These are phyloP conservation scores for Melampsora larici-populina DNA, from an alignment of 1,284 basidiomycete genomes.

Conservation along the genomic window DNA sequence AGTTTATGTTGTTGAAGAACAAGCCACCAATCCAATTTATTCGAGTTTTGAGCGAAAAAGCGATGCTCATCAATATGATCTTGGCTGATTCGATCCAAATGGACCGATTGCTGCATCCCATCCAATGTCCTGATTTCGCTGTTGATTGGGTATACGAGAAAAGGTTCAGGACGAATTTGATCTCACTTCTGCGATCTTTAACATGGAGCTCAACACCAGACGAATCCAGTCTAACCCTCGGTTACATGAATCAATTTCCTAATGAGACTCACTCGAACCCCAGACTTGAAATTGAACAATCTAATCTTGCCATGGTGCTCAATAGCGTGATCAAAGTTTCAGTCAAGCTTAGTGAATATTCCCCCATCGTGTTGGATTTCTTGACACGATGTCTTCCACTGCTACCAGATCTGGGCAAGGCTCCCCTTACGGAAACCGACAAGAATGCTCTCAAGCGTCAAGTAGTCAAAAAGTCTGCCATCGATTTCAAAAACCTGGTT, in stretches of 20 bases:
- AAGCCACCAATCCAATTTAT: not conserved
- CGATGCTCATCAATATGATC: constrained; percentile 1
- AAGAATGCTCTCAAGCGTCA: not conserved
- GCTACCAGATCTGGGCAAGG: constrained; percentile 3
- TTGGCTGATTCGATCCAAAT: not conserved
- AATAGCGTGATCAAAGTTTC: not conserved
- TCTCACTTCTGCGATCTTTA: not conserved
- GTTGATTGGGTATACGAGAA: constrained; percentile 3
- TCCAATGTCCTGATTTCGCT: constrained; percentile 1
- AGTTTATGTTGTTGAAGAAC: not conserved
- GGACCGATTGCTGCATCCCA: not conserved
- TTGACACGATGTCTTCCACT: constrained; percentile 1
- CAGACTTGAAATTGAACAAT: not conserved
- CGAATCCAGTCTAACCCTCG: not conserved
- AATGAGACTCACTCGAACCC: not conserved
- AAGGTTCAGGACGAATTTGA: not conserved
- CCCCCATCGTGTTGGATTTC: not conserved
- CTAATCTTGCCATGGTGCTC: not conserved
- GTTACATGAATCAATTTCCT: not conserved
- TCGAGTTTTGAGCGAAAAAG: constrained; percentile 4
- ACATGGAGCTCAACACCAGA: not conserved
- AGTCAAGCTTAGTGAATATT: not conserved
- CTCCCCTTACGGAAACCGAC: not conserved
- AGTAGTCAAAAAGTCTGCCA: not conserved
- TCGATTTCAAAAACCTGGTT: not conserved